Evolutionary conservation across 495 filamentous ascomycete genomes (phyloP).

Genomic region (Annulohypoxylon moriforme): DNA sequence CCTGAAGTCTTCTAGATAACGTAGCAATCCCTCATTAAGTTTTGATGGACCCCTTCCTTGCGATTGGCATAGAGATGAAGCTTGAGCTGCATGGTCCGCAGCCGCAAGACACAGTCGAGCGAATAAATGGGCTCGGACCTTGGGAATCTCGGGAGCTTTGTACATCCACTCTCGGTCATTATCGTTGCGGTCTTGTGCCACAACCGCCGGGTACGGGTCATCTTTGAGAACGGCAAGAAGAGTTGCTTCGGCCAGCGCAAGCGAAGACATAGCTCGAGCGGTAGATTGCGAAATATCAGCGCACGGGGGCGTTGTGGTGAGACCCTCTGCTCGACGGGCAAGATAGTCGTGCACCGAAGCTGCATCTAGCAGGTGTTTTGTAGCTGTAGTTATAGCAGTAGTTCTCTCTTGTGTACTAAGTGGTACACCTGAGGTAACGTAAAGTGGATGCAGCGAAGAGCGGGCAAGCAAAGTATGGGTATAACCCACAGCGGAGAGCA

Average conservation of each 20-base stretch:
- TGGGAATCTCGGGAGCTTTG: constrained; percentile 83
- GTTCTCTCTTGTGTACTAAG: constrained; percentile 73
- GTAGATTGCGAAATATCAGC: constrained; percentile 72
- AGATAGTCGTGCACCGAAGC: constrained; percentile 81
- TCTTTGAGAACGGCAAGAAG: constrained; percentile 90
- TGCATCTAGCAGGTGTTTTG: constrained; percentile 79
- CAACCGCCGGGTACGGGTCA: constrained; percentile 86
- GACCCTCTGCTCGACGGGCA: constrained; percentile 56
- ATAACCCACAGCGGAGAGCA: constrained; percentile 79
- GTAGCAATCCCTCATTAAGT: constrained; percentile 71
- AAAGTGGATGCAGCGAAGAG: constrained; percentile 61
- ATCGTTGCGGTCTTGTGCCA: constrained; percentile 79
- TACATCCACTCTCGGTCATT: constrained; percentile 94
- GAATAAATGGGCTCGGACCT: constrained; percentile 87
- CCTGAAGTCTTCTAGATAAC: constrained; percentile 78
- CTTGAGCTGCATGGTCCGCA: constrained; percentile 72
- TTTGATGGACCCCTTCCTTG: constrained; percentile 51
- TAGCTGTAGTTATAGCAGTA: constrained; percentile 76
- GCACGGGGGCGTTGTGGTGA: constrained; percentile 52
- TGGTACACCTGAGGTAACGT: constrained; percentile 65
- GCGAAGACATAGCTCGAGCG: constrained; percentile 74
- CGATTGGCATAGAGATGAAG: constrained; percentile 62
- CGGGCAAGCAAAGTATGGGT: constrained; percentile 77
- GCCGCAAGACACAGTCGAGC: constrained; percentile 87
- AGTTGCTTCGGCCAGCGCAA: constrained; percentile 88